Conservation (phyloP, 495 filamentous ascomycete genomes). For the Pseudotulostoma volvatum region DNA sequence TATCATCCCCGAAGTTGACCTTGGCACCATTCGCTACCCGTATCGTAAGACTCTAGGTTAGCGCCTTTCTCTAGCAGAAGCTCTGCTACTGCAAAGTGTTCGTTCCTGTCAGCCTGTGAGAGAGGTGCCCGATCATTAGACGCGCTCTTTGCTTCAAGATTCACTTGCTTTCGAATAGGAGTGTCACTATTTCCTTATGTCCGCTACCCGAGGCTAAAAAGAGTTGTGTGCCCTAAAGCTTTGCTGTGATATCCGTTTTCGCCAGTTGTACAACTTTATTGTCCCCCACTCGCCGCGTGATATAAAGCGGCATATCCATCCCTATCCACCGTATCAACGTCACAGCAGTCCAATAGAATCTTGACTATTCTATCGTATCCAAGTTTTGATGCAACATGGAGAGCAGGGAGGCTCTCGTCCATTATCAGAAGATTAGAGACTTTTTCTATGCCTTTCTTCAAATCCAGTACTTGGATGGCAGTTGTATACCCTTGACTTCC, state of each 20-base stretch:
- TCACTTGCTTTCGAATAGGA: neutral
- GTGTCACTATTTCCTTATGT: constrained; percentile 5
- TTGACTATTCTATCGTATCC: constrained; percentile 2
- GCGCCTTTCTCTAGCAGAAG: constrained; percentile 3
- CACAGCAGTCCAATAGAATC: neutral
- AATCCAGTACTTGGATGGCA: no score
- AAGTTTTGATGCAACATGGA: constrained; percentile 8
- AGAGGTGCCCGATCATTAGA: neutral
- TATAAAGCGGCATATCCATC: neutral
- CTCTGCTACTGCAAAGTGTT: neutral
- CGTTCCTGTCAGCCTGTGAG: neutral
- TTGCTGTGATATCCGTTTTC: neutral
- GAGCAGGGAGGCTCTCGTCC: no score
- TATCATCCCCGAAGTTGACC: no score
- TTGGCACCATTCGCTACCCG: no score
- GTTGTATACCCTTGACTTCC: no score
- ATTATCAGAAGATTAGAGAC: constrained; percentile 12
- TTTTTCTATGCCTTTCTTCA: no score
- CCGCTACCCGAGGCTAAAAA: constrained; percentile 9
- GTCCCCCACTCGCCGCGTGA: neutral
- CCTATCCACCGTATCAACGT: neutral
- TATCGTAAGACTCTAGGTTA: constrained; percentile 4
- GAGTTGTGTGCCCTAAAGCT: constrained; percentile 5
- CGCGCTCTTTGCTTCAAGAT: no score
- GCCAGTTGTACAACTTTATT: constrained; percentile 1